Conservation (phyloP, 345 rosid genomes). For the Populus davidiana region DNA sequence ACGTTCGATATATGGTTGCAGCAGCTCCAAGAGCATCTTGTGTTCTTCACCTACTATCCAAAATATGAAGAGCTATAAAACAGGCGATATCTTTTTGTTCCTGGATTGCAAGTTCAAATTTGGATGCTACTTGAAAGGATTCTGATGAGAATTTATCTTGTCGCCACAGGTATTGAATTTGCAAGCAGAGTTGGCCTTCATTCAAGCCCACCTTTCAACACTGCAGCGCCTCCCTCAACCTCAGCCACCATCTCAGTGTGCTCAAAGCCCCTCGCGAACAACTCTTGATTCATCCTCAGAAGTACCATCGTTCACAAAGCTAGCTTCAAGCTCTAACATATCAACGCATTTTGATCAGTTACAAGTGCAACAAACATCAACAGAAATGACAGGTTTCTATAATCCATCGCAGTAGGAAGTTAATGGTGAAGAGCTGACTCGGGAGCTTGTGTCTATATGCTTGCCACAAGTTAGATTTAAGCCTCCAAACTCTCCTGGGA, state of each 20-base stretch:
- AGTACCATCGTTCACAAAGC: conserved; percentile 18
- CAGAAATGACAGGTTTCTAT: conserved; percentile 12
- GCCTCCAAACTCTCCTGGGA: conserved; percentile 27
- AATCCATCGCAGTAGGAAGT: conserved; percentile 21
- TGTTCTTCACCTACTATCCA: not conserved
- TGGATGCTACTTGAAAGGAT: not conserved
- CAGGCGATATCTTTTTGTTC: too few relatives aligned
- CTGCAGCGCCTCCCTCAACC: conserved; percentile 38
- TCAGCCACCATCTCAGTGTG: conserved; percentile 14
- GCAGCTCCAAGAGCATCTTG: conserved; percentile 6
- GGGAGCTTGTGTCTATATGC: conserved; percentile 47
- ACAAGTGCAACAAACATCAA: not conserved
- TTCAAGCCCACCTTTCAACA: conserved; percentile 59
- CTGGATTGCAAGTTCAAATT: not conserved
- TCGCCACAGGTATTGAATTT: conserved; percentile 57
- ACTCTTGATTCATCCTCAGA: conserved; percentile 17
- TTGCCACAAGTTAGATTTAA: conserved; percentile 38
- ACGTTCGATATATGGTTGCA: not conserved
- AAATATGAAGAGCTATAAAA: not conserved
- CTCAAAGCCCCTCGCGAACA: conserved; percentile 10
- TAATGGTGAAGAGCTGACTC: conserved; percentile 37
- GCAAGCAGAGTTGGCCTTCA: conserved; percentile 71
- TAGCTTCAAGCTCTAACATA: conserved; percentile 28
- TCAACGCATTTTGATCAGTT: conserved; percentile 28
- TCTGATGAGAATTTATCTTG: not conserved